Evolutionary conservation across 257 asterid genomes (phyloP), one percentile per base, ranked within the genome.

Genomic region (Nicotiana benthamiana): DNA sequence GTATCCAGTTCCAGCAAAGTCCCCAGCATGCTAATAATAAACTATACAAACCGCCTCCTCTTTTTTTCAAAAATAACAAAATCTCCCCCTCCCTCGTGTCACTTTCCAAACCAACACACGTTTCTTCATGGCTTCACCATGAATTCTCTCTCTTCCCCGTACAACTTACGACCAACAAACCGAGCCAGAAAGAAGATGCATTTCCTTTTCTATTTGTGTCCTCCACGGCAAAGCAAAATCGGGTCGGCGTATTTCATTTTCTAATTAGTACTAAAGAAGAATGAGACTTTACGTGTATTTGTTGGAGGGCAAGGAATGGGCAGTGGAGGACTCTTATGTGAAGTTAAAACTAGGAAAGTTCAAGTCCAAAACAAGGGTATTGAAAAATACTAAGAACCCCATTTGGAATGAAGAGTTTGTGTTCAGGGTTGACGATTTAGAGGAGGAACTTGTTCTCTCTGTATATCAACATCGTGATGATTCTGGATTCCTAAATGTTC

Each of bases 321-420:
- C 84, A 15, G 92, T 83, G 81, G 90, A 88, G 86, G 94, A 88
- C 79, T 89, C 97, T 0, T 91, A 87, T 46, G 91, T 91, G 80
- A 93, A 92, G 86, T 80, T 95, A 18, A 87, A 86, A 83, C 87
- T 93, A 7, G 99, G 98, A 0, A 90, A 89, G 80, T 88, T 78
- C 13, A 90, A 88, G 83, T 91, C 98, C 4, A 93, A 90, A 80
- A 90, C 97, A 4, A 87, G 92, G 79, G 75, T 90, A 77, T 30
- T 92, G 85, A 93, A 83, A 86, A 81, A 89, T 81, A 82, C 87
- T 0, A 80, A 77, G 11, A 89, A 84, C 75, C 97, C 97, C 8
- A 51, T 92, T 54, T 95, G 94, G 99, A 92, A 95, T 9, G 99
- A 95, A 81, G 99, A 93, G 88, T 95, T 95, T 78, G 93, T 83